These are phyloP conservation scores for Camelina laxa DNA, from an alignment of 345 rosid genomes.

Conservation along the genomic window DNA sequence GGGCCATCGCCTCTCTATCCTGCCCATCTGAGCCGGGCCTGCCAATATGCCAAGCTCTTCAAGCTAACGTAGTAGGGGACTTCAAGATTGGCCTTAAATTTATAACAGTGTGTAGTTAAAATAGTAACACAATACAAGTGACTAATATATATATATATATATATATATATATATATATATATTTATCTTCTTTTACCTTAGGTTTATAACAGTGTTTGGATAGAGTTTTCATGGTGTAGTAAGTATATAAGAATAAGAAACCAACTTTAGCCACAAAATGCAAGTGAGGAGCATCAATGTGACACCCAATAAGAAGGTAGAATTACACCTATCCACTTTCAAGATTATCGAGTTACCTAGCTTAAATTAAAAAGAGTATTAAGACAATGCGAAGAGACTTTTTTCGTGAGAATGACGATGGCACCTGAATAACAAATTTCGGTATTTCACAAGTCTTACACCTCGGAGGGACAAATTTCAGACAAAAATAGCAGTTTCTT, in stretches of 20 bases:
- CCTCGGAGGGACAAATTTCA: not conserved
- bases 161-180: too few species aligned
- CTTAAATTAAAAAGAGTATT: not conserved
- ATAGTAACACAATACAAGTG: conserved; percentile 16
- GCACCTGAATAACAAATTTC: not conserved
- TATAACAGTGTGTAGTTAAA: conserved; percentile 35
- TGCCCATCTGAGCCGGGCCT: too few species aligned
- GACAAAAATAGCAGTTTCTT: too few species aligned
- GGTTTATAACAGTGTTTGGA: too few species aligned
- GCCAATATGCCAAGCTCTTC: conserved; percentile 83
- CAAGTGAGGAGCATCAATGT: conserved; percentile 93
- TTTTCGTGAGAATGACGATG: not conserved
- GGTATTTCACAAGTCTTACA: not conserved
- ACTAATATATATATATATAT: not conserved
- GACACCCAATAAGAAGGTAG: conserved; percentile 85
- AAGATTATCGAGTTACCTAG: conserved; percentile 32
- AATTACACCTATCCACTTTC: conserved; percentile 74
- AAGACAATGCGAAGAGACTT: not conserved
- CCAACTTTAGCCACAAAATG: conserved; percentile 94
- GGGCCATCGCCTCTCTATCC: too few species aligned
- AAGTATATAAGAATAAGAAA: conserved; percentile 94
- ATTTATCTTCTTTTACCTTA: conserved; percentile 52
- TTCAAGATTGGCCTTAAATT: conserved; percentile 56
- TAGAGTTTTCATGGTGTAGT: conserved; percentile 72
- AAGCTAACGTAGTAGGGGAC: conserved; percentile 57